Evolutionary conservation across 108 stramenopile species (phyloP).

Genomic region (Epipyxis sp.): DNA sequence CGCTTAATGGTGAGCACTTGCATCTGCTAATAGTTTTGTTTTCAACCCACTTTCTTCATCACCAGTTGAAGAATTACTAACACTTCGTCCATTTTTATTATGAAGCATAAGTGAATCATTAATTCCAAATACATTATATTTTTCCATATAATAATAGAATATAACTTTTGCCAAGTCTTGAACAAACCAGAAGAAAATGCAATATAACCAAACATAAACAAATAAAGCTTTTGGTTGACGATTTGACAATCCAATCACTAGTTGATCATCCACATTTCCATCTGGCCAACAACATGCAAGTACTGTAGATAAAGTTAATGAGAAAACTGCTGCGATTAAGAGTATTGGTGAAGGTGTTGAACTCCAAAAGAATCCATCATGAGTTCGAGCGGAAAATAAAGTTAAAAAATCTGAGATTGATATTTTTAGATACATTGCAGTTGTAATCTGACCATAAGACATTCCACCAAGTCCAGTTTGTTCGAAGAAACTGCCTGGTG

Average conservation of each 20-base stretch:
- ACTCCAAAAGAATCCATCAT: conserved; percentile 36
- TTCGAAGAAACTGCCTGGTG: not conserved
- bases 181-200: conserved; percentile 24
- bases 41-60: conserved; percentile 7
- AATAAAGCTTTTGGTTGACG: not conserved
- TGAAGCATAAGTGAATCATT: conserved; percentile 19
- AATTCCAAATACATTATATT: conserved; percentile 25
- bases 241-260: conserved; percentile 5
- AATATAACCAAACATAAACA: conserved; percentile 26
- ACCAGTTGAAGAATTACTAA: not conserved
- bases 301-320: conserved; percentile 34
- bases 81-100: not conserved
- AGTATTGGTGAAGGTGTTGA: conserved; percentile 26
- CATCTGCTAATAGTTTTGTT: too few species aligned
- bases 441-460: conserved; percentile 32
- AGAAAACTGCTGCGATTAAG: conserved; percentile 25
- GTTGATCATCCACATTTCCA: conserved; percentile 20
- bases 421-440: conserved; percentile 38
- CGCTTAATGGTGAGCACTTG: too few species aligned
- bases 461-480: conserved; percentile 24
- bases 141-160: conserved; percentile 18
- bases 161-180: conserved; percentile 32
- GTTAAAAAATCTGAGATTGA: conserved; percentile 42
- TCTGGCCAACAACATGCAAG: conserved; percentile 38
- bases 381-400: conserved; percentile 35